These are phyloP conservation scores for Prunella vulgaris DNA, from an alignment of 257 asterid genomes.

Conservation along the genomic window DNA sequence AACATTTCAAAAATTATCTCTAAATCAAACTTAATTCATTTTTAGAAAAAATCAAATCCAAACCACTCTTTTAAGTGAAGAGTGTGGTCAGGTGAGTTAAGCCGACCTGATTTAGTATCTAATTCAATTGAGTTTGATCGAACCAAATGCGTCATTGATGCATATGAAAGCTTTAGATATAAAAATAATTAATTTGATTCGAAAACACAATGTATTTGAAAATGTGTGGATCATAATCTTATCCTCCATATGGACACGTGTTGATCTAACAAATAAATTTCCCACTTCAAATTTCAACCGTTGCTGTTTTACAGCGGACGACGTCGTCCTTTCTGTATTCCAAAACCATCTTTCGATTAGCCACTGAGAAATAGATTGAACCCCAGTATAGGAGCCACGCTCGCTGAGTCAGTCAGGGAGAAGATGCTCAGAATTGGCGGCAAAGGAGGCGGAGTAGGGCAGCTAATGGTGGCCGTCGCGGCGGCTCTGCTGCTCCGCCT, in stretches of 20 bases:
- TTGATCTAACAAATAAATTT: constrained; percentile 7
- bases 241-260: constrained; percentile 34
- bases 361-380: constrained; percentile 7
- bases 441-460: constrained; percentile 72
- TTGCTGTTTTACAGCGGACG: constrained; percentile 6
- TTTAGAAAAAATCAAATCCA: too few relatives aligned
- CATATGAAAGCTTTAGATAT: too few relatives aligned
- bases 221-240: constrained; percentile 10
- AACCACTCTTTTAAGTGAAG: too few relatives aligned
- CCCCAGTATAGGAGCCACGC: not conserved
- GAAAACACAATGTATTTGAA: too few relatives aligned
- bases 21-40: too few relatives aligned
- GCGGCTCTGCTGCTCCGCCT: constrained; percentile 81
- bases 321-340: constrained; percentile 5
- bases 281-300: constrained; percentile 1
- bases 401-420: constrained; percentile 1
- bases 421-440: constrained; percentile 60
- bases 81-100: too few relatives aligned
- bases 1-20: too few relatives aligned
- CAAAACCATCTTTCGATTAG: not conserved
- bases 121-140: too few relatives aligned
- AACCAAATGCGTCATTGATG: too few relatives aligned
- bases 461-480: constrained; percentile 76
- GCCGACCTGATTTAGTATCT: too few relatives aligned
- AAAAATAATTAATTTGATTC: too few relatives aligned